phyloP scores from a whole-genome alignment of 1,284 basidiomycete genomes.

The Apiotrichum montevideense region DNA sequence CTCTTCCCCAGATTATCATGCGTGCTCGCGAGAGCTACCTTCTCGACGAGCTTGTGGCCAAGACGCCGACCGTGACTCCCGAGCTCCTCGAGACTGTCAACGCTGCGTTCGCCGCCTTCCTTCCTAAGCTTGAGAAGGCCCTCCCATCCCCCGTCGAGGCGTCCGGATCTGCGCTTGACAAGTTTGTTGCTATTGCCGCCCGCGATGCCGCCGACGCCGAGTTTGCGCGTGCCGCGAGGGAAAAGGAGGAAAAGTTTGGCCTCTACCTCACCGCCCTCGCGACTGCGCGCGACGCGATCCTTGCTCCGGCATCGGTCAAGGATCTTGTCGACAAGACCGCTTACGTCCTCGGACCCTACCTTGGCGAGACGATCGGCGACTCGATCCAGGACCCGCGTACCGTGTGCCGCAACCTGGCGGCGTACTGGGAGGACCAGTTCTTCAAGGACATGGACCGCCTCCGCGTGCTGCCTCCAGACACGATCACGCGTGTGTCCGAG shows the following conservation, averaged over 20 bases:
- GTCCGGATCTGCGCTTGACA: slow-evolving; percentile 53
- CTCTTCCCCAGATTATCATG: slow-evolving; percentile 66
- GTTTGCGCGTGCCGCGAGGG: slow-evolving; percentile 65
- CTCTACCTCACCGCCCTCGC: slow-evolving; percentile 76
- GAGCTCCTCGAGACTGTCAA: slow-evolving; percentile 30
- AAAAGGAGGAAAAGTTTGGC: slow-evolving; percentile 81
- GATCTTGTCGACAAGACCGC: slow-evolving; percentile 64
- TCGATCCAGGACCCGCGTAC: slow-evolving; percentile 74
- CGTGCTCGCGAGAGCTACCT: slow-evolving; percentile 82
- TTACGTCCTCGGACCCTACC: slow-evolving; percentile 65
- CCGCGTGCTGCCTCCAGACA: slow-evolving; percentile 80
- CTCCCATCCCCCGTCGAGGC: slow-evolving; percentile 56
- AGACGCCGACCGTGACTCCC: slow-evolving; percentile 35
- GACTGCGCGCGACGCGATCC: slow-evolving; percentile 44
- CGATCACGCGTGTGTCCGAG: slow-evolving; percentile 90
- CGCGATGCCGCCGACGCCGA: slow-evolving; percentile 49
- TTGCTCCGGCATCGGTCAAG: slow-evolving; percentile 49
- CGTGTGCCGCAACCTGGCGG: slow-evolving; percentile 75
- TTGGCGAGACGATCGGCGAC: slow-evolving; percentile 73
- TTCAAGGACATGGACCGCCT: slow-evolving; percentile 90
- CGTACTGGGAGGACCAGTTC: slow-evolving; percentile 85
- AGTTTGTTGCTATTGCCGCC: slow-evolving; percentile 51
- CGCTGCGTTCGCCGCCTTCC: slow-evolving; percentile 51
- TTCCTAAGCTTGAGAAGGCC: slow-evolving; percentile 58
- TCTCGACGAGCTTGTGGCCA: slow-evolving; percentile 46